Base-by-base conservation (phyloP, 2,329 filamentous ascomycete species). In the Incumbomyces delicatus region DNA sequence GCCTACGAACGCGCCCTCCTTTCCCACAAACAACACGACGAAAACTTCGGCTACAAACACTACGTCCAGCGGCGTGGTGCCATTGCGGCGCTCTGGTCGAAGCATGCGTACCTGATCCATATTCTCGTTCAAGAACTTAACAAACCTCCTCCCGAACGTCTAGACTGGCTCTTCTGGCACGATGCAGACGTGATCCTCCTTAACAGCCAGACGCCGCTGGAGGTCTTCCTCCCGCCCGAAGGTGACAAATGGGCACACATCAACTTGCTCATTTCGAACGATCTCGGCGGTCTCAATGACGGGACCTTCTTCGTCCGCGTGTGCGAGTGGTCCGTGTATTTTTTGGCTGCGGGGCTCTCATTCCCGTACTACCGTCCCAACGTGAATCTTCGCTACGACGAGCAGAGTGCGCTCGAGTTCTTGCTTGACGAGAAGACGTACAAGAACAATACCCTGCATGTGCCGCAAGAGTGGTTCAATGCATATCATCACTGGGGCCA, bases 131-230 rank as follows among this genome's bases (percentile, higher is more conserved):
- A 54, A 11, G 64, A 66, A 48, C 41, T 66, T 42, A 57, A 55
- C 12, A 63, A 64, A 48, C 58, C 61, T 5, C 47, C 52, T 10
- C 51, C 46, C 6, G 51, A 63, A 39, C 55, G 63, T 30, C 45
- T 62, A 12, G 58, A 66, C 44, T 66, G 64, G 64, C 51, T 66
- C 30, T 61, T 65, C 46, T 66, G 62, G 58, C 57, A 60, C 32
- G 63, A 66, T 43, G 57, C 54, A 36, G 63, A 66, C 37, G 57
- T 60, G 1, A 54, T 63, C 6, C 47, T 65, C 22, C 57, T 66
- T 48, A 66, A 66, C 49, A 53, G 57, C 1, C 53, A 61, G 13
- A 57, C 65, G n/a, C 59, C 58, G 2, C 51, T 61, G 17, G 59
- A 63, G 27, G 53, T 54, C 16, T 65, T 65, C 50, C 55, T 63